phyloP scores from a whole-genome alignment of 2,329 filamentous ascomycete species.

The Calonectria ilicicola region DNA sequence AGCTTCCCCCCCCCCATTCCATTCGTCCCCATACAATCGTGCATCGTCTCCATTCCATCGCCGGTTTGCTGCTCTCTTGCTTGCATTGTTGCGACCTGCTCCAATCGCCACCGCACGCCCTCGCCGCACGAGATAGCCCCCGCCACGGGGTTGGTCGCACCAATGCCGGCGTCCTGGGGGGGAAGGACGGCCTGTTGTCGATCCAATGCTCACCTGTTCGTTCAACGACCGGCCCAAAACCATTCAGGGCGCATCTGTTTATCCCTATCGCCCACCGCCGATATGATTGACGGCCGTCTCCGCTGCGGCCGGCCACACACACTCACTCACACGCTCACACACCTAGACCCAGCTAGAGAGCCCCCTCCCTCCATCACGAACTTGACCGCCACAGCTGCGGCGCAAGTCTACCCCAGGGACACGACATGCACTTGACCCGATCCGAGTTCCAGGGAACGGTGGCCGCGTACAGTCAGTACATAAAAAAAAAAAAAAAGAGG shows the following conservation, averaged over 20 bases:
- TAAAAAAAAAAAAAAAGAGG: neutral
- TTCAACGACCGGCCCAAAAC: neutral
- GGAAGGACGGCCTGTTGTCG: neutral
- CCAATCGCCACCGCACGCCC: slow-evolving; percentile 25
- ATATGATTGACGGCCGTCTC: slow-evolving; percentile 4
- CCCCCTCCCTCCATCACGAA: neutral
- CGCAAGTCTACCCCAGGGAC: neutral
- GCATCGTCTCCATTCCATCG: slow-evolving; percentile 10
- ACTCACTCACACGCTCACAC: neutral
- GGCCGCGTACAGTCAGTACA: neutral
- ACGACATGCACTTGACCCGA: neutral
- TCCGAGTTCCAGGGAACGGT: slow-evolving; percentile 5
- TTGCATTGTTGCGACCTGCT: slow-evolving; percentile 16
- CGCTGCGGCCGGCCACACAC: neutral
- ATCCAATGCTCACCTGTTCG: slow-evolving; percentile 2
- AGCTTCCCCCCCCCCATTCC: neutral
- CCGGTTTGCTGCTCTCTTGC: slow-evolving; percentile 1
- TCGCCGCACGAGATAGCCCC: neutral
- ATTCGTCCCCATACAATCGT: slow-evolving; percentile 5
- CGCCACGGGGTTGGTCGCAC: slow-evolving; percentile 20
- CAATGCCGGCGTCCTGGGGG: neutral
- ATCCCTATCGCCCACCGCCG: slow-evolving; percentile 5
- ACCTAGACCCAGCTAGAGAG: no score
- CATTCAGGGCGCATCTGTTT: neutral
- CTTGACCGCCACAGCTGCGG: slow-evolving; percentile 18